These are phyloP conservation scores for Hyaloscypha hepaticicola DNA, from an alignment of 495 filamentous ascomycete species.

Conservation along the genomic window DNA sequence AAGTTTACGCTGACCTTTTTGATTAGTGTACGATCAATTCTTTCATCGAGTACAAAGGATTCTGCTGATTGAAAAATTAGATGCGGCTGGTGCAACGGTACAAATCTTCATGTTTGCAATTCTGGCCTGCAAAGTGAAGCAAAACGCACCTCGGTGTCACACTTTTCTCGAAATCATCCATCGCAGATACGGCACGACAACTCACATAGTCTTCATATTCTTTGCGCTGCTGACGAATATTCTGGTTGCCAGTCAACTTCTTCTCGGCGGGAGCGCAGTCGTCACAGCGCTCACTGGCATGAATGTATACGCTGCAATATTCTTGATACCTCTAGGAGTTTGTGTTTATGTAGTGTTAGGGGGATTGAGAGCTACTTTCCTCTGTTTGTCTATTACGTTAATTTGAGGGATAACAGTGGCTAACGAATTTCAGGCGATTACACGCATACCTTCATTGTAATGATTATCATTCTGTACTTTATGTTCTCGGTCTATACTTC, in stretches of 20 bases:
- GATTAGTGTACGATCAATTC: neutral
- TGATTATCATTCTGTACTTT: conserved; percentile 50
- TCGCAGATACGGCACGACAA: conserved; percentile 54
- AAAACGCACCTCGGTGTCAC: conserved; percentile 36
- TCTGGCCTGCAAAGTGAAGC: conserved; percentile 47
- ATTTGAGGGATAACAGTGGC: neutral
- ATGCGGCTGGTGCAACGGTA: conserved; percentile 43
- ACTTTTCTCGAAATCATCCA: conserved; percentile 66
- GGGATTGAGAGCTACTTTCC: conserved; percentile 43
- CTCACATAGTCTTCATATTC: conserved; percentile 34
- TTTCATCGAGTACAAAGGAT: neutral
- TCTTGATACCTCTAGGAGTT: conserved; percentile 34
- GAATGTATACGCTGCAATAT: conserved; percentile 29
- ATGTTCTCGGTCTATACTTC: conserved; percentile 48
- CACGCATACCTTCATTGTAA: conserved; percentile 36
- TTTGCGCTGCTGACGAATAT: conserved; percentile 25
- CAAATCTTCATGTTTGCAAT: conserved; percentile 50
- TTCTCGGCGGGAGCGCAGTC: conserved; percentile 30
- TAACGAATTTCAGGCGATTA: conserved; percentile 26
- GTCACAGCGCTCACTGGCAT: conserved; percentile 27
- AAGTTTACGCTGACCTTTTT: neutral
- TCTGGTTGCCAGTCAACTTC: conserved; percentile 27
- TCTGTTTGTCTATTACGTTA: conserved; percentile 18
- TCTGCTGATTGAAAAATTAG: conserved; percentile 9
- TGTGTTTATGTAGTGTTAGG: conserved; percentile 35